A percentile compares a stretch with the other conserved stretches of the same genome.
Conservation (phyloP, 345 rosid species). For the Populus alba region DNA sequence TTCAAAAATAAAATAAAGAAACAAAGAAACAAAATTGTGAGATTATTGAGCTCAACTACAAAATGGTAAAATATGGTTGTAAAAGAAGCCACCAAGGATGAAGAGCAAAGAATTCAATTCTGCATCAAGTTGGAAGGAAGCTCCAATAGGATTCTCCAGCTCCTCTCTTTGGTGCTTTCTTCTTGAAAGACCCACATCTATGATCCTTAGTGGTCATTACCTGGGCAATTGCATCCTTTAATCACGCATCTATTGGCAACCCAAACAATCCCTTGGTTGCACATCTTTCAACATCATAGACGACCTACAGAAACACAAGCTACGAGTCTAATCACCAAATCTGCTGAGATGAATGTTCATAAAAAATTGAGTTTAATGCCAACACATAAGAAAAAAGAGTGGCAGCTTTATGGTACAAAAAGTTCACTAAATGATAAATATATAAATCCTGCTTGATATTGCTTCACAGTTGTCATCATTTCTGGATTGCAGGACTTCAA, state of each 20-base stretch:
- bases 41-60: not conserved
- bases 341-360: not conserved
- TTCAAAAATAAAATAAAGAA: too few species aligned
- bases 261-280: not conserved
- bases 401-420: too few species aligned
- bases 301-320: not conserved
- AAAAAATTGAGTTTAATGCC: not conserved
- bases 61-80: not conserved
- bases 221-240: not conserved
- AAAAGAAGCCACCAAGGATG: not conserved
- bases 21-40: too few species aligned
- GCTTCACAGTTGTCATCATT: too few species aligned
- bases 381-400: too few species aligned
- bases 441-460: too few species aligned
- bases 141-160: not conserved
- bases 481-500: too few species aligned
- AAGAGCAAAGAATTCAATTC: not conserved
- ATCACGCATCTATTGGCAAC: not conserved
- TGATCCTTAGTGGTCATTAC: not conserved
- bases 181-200: not conserved
- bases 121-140: not conserved
- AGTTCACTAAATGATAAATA: too few species aligned
- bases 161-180: not conserved
- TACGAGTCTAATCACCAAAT: not conserved
- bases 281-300: not conserved